These are phyloP conservation scores for Wickerhamiella pararugosa DNA, from an alignment of 1,139 yeast genomes.

Conservation along the genomic window DNA sequence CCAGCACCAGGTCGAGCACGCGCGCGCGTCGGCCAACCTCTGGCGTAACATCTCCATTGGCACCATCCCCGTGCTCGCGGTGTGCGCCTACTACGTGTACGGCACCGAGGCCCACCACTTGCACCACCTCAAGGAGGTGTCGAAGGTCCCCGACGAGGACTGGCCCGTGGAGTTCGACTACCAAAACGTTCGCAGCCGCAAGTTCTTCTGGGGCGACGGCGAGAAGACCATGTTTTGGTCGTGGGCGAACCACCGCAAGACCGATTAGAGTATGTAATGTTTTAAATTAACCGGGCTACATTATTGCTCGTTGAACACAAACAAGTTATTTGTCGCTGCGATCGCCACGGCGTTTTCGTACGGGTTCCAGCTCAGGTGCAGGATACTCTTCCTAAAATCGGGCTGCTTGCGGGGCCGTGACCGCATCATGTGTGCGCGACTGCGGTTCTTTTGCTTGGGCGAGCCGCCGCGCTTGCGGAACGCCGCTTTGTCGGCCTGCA, in stretches of 20 bases:
- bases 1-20: constrained; percentile 62
- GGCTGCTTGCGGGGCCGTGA: constrained; percentile 34
- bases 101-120: constrained; percentile 77
- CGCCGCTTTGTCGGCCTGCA: constrained; percentile 97
- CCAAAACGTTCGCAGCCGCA: constrained; percentile 75
- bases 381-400: constrained; percentile 86
- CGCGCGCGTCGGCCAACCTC: constrained; percentile 52
- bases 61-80: constrained; percentile 67
- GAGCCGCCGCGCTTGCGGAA: constrained; percentile 58
- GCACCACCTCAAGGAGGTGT: constrained; percentile 56
- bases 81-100: constrained; percentile 67
- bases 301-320: constrained; percentile 24
- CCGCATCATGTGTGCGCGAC: constrained; percentile 23
- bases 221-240: constrained; percentile 97
- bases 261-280: not conserved
- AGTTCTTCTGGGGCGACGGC: constrained; percentile 96
- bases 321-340: constrained; percentile 86
- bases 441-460: constrained; percentile 22
- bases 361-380: constrained; percentile 98
- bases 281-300: not conserved
- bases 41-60: constrained; percentile 81
- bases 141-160: constrained; percentile 51
- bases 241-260: constrained; percentile 68
- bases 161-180: constrained; percentile 85
- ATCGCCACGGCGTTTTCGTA: constrained; percentile 91